Evolutionary conservation across 129 eudicot species (phyloP).

Genomic region (Glebionis coronaria): DNA sequence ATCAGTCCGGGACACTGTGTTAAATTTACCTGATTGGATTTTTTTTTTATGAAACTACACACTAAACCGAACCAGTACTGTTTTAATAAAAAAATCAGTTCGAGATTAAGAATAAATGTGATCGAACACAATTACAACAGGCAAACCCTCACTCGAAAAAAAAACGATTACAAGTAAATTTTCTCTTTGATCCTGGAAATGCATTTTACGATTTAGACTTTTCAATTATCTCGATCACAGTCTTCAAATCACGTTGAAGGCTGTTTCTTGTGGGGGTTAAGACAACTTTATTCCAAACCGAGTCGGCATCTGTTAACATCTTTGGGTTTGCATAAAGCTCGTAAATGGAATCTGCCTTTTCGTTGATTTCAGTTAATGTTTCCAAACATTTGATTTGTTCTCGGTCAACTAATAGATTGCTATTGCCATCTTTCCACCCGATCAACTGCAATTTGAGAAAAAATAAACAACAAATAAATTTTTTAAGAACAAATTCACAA

Average conservation of each 20-base stretch:
- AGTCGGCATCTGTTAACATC: constrained; percentile 34
- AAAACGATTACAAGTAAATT: not conserved
- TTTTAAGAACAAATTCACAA: no score
- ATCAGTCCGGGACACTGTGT: no score
- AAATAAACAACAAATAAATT: no score
- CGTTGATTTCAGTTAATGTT: constrained; percentile 50
- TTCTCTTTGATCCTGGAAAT: not conserved
- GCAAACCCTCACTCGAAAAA: not conserved
- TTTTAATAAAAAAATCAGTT: no score
- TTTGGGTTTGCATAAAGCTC: constrained; percentile 60
- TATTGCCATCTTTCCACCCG: constrained; percentile 70
- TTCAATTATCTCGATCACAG: constrained; percentile 57
- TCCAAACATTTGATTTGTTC: constrained; percentile 60
- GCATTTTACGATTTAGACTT: constrained; percentile 8
- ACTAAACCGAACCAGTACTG: no score
- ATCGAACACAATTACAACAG: no score
- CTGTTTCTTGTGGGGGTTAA: constrained; percentile 46
- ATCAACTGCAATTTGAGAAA: constrained; percentile 43
- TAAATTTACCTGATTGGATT: no score
- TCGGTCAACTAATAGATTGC: constrained; percentile 55
- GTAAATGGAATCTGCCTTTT: constrained; percentile 69
- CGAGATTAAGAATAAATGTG: no score
- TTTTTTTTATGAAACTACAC: no score
- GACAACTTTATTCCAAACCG: constrained; percentile 73
- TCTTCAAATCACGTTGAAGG: constrained; percentile 55